Evolutionary conservation across 495 filamentous ascomycete species (phyloP), one percentile per base, ranked within the genome.

Genomic region (Oidiodendron maius): DNA sequence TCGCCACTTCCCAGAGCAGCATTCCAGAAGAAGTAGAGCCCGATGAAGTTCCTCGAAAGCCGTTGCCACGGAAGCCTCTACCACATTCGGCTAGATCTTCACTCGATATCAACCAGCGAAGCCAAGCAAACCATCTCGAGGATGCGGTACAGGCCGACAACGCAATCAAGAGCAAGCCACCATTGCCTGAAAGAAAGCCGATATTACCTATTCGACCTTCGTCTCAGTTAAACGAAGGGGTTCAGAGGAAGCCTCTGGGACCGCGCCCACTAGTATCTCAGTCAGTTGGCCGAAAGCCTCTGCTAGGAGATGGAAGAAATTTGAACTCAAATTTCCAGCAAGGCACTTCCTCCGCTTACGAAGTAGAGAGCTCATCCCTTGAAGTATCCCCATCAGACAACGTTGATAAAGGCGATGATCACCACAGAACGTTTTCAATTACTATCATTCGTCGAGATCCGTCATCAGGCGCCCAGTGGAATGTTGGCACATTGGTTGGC

Each of bases 371-470:
- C 26, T 12, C 26, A 5, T 5, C 5, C 5, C 26, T 5, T 12
- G 12, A 12, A 5, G 26, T 30, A 5, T 30, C 11, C 20, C 25
- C 23, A 16, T 24, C 4, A 22, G 32, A 38, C 36, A 32, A 42
- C 25, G 28, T 23, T 12, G 10, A 22, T 16, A 36, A 23, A n/a
- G 21, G 4, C n/a, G 28, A 40, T 6, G 15, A 25, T 20, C 5
- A n/a, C 16, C 4, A 26, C 13, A 38, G 46, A 4, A 13, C 69
- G 0, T 81, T 73, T 40, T 80, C 81, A n/a, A 76, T 96, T 24
- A 95, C 86, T 0, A 67, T 98, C 11, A 95, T 98, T 44, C 84
- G 93, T 12, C 85, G 93, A 26, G 89, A 96, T 65, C 85, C 89
- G 2, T 70, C 78, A 1, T 83, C 83, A 21, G 81, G 83, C 10